Percentiles rank a stretch among this genome's conserved stretches.
These are phyloP conservation scores for Linderina pennispora DNA, from an alignment of 192 early-diverging fungal genomes.

Conservation along the genomic window DNA sequence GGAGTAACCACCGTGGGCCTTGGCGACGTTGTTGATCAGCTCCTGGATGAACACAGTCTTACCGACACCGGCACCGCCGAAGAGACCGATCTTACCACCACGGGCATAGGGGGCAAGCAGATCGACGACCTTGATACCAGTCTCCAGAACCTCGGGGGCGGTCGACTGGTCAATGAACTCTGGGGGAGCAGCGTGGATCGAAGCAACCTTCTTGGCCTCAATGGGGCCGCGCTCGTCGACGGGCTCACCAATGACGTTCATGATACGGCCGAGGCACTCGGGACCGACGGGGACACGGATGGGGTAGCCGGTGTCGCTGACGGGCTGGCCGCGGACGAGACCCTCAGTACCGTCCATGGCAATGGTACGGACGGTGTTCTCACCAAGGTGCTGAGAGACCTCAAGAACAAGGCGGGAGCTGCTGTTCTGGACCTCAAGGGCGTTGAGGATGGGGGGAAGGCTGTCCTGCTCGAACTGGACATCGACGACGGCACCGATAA, in stretches of 20 bases:
- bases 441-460: conserved; percentile 93
- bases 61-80: conserved; percentile 99
- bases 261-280: conserved; percentile 95
- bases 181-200: conserved; percentile 91
- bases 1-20: conserved; percentile 98
- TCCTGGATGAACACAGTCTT: conserved; percentile 99
- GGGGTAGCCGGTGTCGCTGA: conserved; percentile 88
- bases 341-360: conserved; percentile 99
- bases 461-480: conserved; percentile 89
- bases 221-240: conserved; percentile 97
- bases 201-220: conserved; percentile 75
- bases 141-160: conserved; percentile 89
- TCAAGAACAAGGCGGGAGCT: conserved; percentile 86
- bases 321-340: conserved; percentile 93
- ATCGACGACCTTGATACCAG: conserved; percentile 99
- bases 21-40: conserved; percentile 99
- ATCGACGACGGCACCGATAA: conserved; percentile 98
- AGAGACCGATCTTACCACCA: conserved; percentile 98
- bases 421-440: conserved; percentile 85
- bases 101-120: conserved; percentile 93
- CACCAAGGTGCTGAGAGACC: conserved; percentile 95
- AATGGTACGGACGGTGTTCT: conserved; percentile 98
- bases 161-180: conserved; percentile 95
- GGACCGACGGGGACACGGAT: conserved; percentile 90
- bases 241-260: conserved; percentile 99